Percentiles rank a stretch among this genome's conserved stretches.
Evolutionary conservation across 208 protist species (phyloP).

Genomic region (Trypanosoma brucei): DNA sequence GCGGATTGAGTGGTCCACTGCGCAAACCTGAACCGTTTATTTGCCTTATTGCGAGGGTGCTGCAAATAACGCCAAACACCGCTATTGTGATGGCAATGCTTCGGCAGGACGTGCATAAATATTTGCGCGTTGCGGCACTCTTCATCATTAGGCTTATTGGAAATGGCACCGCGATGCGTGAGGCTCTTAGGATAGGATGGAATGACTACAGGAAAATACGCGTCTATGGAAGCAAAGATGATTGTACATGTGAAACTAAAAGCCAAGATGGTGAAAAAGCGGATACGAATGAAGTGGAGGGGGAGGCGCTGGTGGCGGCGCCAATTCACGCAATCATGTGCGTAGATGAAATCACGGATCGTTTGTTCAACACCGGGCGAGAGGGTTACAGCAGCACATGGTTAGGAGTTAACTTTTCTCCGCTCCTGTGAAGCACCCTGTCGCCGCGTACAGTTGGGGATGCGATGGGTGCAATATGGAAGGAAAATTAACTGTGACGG

Average conservation of each 20-base stretch:
- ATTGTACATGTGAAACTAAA: constrained; percentile 17
- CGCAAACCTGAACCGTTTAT: constrained; percentile 57
- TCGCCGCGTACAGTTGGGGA: too few relatives aligned
- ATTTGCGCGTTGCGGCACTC: constrained; percentile 63
- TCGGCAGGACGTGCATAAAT: constrained; percentile 77
- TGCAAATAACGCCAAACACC: constrained; percentile 61
- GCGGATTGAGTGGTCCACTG: constrained; percentile 48
- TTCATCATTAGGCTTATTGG: constrained; percentile 73
- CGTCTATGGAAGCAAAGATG: constrained; percentile 48
- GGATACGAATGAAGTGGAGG: constrained; percentile 16
- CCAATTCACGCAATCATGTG: constrained; percentile 43
- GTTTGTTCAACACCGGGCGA: constrained; percentile 32
- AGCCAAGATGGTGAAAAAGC: neutral
- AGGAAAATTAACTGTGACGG: too few relatives aligned
- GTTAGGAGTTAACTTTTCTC: constrained; percentile 19
- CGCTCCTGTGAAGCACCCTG: constrained; percentile 1
- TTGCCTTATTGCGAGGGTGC: constrained; percentile 54
- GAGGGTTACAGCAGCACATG: constrained; percentile 3
- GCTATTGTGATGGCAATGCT: constrained; percentile 61
- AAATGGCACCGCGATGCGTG: constrained; percentile 32
- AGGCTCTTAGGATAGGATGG: constrained; percentile 48
- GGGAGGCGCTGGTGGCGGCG: constrained; percentile 13
- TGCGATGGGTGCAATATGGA: too few relatives aligned
- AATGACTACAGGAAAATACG: constrained; percentile 74
- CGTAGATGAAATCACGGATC: constrained; percentile 62